A percentile compares a stretch with the other conserved stretches of the same genome.
phyloP scores from a whole-genome alignment of 345 rosid species.

The Ceriops tagal region DNA sequence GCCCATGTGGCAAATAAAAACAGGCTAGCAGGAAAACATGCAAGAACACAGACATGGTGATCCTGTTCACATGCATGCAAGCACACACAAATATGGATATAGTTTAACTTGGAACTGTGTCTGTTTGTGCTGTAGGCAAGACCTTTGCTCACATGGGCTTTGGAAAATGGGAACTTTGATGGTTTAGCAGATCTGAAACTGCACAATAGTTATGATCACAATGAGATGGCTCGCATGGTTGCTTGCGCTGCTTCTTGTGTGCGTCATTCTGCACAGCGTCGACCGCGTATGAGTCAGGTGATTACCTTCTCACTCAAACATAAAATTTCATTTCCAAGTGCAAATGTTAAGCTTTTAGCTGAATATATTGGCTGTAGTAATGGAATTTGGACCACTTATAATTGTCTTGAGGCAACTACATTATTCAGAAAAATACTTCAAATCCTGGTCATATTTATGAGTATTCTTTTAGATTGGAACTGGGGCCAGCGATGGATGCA shows the following conservation, averaged over 20 bases:
- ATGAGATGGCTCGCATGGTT: conserved; percentile 74
- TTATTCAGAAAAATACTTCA: background rate
- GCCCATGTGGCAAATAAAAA: background rate
- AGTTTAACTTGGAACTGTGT: conserved; percentile 3
- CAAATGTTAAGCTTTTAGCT: background rate
- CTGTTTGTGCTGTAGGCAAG: conserved; percentile 51
- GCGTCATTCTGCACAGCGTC: conserved; percentile 78
- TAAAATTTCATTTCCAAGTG: background rate
- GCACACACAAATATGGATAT: background rate
- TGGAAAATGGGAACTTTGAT: conserved; percentile 60
- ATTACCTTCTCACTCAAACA: background rate
- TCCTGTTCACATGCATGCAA: background rate
- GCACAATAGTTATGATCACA: conserved; percentile 48
- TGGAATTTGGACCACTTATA: background rate
- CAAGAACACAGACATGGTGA: background rate
- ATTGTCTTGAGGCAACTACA: background rate
- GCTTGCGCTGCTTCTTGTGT: conserved; percentile 84
- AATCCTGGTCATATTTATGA: background rate
- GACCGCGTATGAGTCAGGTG: conserved; percentile 95
- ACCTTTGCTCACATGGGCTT: conserved; percentile 59
- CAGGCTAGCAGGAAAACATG: background rate
- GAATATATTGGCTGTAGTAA: background rate
- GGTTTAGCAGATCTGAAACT: conserved; percentile 60
- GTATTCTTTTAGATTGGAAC: too few species aligned
- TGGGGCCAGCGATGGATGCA: too few species aligned